Base-by-base conservation (phyloP, 768 basidiomycete genomes). In the Porphyrellus cyaneotinctus region DNA sequence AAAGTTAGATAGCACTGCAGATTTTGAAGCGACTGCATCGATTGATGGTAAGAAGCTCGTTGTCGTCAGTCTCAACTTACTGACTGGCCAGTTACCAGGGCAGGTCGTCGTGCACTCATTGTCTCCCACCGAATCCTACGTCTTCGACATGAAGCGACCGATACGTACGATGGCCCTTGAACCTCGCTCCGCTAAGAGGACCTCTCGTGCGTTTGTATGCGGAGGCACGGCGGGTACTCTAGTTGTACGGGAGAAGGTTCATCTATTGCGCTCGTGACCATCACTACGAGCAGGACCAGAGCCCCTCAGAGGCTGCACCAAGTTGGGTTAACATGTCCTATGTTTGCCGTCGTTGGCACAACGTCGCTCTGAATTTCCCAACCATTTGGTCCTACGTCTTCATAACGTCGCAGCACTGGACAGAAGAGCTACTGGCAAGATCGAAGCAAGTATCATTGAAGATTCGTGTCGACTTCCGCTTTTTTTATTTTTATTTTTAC, bases 211-310 rank as follows among this genome's bases (percentile, higher is more conserved):
- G 0, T 87, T 97, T 60, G 88, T 97, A 12, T 91, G 88, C 50
- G 97, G 95, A 20, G 97, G 97, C 10, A 79, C 95, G 78, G 87
- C 91, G 0, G 95, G 97, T 5, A 83, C 78, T 20, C 73, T 99
- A 24, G 75, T 90, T n/a, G 62, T 97, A 60, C 83, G 89, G 57
- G 95, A 97, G 75, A 97, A 97, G 65, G 91, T n/a, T n/a, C n/a
- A n/a, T n/a, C n/a, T n/a, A n/a, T n/a, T n/a, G n/a, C n/a, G n/a
- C n/a, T n/a, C n/a, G n/a, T n/a, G n/a, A n/a, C n/a, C n/a, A n/a
- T n/a, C n/a, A n/a, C n/a, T n/a, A n/a, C n/a, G n/a, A n/a, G n/a
- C n/a, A n/a, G n/a, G n/a, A n/a, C n/a, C n/a, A n/a, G n/a, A n/a
- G n/a, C n/a, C n/a, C n/a, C n/a, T n/a, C n/a, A n/a, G n/a, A n/a